Conservation (phyloP, 768 basidiomycete species). For the Mycena albidolilacea region DNA sequence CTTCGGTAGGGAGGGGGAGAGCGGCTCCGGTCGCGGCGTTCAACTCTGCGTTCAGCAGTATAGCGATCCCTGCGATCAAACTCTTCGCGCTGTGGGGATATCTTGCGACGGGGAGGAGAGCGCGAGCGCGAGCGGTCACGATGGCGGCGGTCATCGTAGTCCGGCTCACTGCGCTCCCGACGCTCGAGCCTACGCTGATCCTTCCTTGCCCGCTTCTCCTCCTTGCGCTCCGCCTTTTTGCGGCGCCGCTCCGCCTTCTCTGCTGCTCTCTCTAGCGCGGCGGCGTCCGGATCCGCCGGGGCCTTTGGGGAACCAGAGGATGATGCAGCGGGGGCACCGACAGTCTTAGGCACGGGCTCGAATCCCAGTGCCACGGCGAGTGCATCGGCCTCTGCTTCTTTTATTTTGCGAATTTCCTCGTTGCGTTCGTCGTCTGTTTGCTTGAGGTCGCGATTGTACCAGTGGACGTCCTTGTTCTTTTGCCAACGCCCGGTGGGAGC, state of each 20-base stretch:
- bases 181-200: constrained; percentile 60
- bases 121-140: constrained; percentile 53
- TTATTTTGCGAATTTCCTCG: constrained; percentile 87
- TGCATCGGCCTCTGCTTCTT: constrained; percentile 93
- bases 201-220: constrained; percentile 68
- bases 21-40: constrained; percentile 20
- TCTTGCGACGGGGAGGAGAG: constrained; percentile 43
- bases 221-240: constrained; percentile 53
- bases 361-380: constrained; percentile 87
- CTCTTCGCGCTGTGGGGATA: constrained; percentile 53
- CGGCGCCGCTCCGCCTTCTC: constrained; percentile 50
- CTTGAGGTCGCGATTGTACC: constrained; percentile 84
- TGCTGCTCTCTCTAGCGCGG: constrained; percentile 47
- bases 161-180: constrained; percentile 35
- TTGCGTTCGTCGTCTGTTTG: constrained; percentile 60
- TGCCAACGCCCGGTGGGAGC: constrained; percentile 98
- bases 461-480: constrained; percentile 97
- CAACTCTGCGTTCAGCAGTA: constrained; percentile 8
- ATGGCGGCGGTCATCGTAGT: constrained; percentile 42
- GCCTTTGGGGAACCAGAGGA: constrained; percentile 29
- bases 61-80: constrained; percentile 24
- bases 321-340: constrained; percentile 41
- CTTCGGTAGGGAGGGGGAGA: constrained; percentile 26
- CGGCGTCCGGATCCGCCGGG: constrained; percentile 36
- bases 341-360: constrained; percentile 67